These are phyloP conservation scores for Gentiana straminea DNA, from an alignment of 257 asterid species.

Conservation along the genomic window DNA sequence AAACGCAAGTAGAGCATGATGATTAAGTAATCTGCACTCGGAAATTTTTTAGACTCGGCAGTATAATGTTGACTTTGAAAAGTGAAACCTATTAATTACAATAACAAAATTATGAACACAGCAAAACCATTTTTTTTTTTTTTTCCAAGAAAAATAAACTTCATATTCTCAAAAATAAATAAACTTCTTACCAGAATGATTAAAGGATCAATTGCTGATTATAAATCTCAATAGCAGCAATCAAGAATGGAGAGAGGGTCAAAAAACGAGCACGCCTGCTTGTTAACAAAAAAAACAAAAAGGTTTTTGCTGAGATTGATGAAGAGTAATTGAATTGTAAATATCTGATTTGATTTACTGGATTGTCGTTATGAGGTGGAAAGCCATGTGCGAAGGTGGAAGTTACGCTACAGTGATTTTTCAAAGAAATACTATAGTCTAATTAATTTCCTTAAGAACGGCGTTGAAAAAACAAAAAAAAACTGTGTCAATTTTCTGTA, in stretches of 20 bases:
- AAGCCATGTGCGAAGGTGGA: too few relatives aligned
- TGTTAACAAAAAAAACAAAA: too few relatives aligned
- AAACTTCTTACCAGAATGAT: slow-evolving; percentile 7
- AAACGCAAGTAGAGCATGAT: not conserved
- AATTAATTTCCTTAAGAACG: too few relatives aligned
- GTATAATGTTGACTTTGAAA: not conserved
- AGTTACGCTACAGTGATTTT: too few relatives aligned
- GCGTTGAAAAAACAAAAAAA: too few relatives aligned
- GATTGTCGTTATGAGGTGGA: too few relatives aligned
- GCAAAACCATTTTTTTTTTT: not conserved
- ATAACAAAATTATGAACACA: not conserved
- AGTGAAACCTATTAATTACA: not conserved
- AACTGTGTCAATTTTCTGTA: too few relatives aligned
- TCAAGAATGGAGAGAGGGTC: not conserved
- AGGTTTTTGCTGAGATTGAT: too few relatives aligned
- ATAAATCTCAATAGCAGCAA: not conserved
- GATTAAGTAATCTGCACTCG: not conserved
- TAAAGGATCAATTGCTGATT: slow-evolving; percentile 6
- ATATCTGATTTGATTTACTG: too few relatives aligned
- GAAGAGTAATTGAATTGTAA: too few relatives aligned
- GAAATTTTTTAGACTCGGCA: not conserved
- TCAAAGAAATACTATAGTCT: too few relatives aligned
- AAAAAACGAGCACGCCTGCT: too few relatives aligned
- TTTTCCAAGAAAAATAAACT: not conserved
- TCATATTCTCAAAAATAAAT: not conserved